These are phyloP conservation scores for Scheffersomyces segobiensis DNA, from an alignment of 1,139 yeast species.

Conservation along the genomic window DNA sequence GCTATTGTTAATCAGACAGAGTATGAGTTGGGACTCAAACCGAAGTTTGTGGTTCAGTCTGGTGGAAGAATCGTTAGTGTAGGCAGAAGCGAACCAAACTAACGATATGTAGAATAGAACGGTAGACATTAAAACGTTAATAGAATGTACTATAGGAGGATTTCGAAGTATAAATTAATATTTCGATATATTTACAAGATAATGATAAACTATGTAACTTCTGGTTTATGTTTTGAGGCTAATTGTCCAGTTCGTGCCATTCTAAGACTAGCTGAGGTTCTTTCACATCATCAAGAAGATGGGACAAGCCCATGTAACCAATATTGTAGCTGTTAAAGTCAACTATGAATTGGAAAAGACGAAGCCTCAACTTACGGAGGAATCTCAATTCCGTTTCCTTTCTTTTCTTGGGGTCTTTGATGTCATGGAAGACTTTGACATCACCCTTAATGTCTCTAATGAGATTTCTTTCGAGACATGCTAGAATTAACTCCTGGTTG, in stretches of 20 bases:
- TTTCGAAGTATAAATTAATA: background rate
- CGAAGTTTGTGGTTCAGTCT: background rate
- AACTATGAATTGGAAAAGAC: conserved; percentile 30
- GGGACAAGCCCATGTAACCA: conserved; percentile 35
- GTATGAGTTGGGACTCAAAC: background rate
- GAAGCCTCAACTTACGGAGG: conserved; percentile 23
- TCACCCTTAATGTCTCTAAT: conserved; percentile 27
- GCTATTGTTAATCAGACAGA: background rate
- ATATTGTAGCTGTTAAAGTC: conserved; percentile 35
- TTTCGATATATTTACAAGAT: background rate
- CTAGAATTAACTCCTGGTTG: conserved; percentile 42
- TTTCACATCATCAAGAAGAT: conserved; percentile 6
- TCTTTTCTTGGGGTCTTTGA: conserved; percentile 13
- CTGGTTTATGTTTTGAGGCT: background rate
- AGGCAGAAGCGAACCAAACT: background rate
- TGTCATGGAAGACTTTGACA: conserved; percentile 13
- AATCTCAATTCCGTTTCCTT: conserved; percentile 12
- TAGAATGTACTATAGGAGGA: background rate
- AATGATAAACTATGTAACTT: background rate
- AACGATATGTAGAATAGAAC: background rate
- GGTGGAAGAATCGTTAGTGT: background rate
- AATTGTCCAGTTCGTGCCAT: background rate
- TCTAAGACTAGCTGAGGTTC: conserved; percentile 21
- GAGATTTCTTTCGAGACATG: conserved; percentile 54
- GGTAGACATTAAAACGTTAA: background rate